These are phyloP conservation scores for Penicillium aurantiogriseum DNA, from an alignment of 2,329 filamentous ascomycete genomes.

Conservation along the genomic window DNA sequence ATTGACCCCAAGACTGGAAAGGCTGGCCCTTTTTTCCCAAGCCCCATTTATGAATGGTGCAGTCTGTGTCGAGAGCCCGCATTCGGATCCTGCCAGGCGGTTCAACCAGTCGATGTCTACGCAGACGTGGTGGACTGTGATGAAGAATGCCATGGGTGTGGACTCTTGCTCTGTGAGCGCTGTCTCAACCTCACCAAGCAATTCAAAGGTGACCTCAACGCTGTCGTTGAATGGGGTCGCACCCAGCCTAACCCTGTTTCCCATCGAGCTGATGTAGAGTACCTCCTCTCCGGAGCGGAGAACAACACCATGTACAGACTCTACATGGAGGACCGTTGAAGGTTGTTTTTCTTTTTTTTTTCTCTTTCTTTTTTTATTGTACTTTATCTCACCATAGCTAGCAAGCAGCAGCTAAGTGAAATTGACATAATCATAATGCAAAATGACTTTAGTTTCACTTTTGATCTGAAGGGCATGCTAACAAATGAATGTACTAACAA, in stretches of 20 bases:
- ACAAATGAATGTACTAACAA: not conserved
- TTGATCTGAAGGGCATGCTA: not conserved
- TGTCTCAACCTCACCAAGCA: conserved; percentile 20
- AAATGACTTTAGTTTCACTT: not conserved
- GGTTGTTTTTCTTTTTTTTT: no score
- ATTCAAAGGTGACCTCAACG: conserved; percentile 21
- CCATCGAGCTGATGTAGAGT: conserved; percentile 12
- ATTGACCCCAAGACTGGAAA: not conserved
- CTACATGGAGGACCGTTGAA: not conserved
- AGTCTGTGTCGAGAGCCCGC: conserved; percentile 43
- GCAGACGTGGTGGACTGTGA: not conserved
- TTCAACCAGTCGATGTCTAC: conserved; percentile 8
- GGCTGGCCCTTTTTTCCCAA: not conserved
- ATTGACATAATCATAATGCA: not conserved
- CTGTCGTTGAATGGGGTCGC: not conserved
- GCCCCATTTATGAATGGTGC: conserved; percentile 36
- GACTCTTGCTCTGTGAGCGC: conserved; percentile 30
- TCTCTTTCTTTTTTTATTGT: not conserved
- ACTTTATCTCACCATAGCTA: not conserved
- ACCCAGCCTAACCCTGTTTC: not conserved
- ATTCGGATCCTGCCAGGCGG: conserved; percentile 33
- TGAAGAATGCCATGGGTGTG: conserved; percentile 23
- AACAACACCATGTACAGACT: conserved; percentile 1
- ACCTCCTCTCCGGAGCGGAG: conserved; percentile 2
- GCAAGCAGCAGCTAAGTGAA: not conserved